Evolutionary conservation across 305 asterid genomes (phyloP).

Genomic region (Rubia peregrina): DNA sequence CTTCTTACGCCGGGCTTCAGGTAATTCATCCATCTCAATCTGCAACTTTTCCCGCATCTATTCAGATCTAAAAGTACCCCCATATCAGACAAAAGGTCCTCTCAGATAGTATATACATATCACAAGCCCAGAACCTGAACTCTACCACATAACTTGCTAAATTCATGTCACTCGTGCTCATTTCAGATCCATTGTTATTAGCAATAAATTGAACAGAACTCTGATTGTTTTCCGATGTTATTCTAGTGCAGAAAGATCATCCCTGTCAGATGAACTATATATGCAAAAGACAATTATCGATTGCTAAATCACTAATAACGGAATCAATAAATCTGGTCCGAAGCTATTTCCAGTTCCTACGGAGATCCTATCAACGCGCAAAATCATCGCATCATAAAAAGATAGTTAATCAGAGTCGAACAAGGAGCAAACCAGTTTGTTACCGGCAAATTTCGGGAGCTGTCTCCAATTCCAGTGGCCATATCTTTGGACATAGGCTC

Average conservation of each 20-base stretch:
- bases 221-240: neutral
- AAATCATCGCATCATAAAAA: neutral
- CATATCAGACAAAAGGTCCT: neutral
- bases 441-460: slow-evolving; percentile 1
- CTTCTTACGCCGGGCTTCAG: slow-evolving; percentile 1
- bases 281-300: neutral
- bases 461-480: slow-evolving; percentile 1
- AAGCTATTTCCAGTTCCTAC: no score
- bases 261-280: neutral
- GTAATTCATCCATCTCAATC: neutral
- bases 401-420: neutral
- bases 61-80: neutral
- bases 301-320: neutral
- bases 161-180: neutral
- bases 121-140: neutral
- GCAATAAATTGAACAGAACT: neutral
- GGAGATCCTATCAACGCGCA: neutral
- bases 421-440: neutral
- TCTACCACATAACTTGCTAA: neutral
- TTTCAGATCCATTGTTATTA: neutral
- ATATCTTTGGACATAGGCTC: neutral
- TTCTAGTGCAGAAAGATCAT: neutral
- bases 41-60: neutral
- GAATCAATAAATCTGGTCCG: neutral
- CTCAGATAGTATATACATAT: neutral